Percentiles rank a stretch among this genome's conserved stretches.
These are phyloP conservation scores for Cephaloascus fragrans DNA, from an alignment of 805 yeast species.

Conservation along the genomic window DNA sequence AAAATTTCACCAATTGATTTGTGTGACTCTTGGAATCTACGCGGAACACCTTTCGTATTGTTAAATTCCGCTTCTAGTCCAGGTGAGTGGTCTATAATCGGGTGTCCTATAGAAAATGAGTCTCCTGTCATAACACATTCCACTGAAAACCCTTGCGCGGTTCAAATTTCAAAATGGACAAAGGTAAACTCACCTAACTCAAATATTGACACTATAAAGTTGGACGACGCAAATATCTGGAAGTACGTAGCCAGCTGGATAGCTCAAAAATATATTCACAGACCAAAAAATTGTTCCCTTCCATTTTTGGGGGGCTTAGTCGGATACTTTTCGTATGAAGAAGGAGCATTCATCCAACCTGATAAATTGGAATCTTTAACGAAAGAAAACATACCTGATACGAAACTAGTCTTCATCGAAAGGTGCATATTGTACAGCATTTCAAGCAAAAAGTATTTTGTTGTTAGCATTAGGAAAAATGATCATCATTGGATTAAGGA, in stretches of 20 bases:
- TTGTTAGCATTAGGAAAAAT: conserved; percentile 38
- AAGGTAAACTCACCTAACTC: too few species aligned
- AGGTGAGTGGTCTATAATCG: conserved; percentile 84
- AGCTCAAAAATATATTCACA: conserved; percentile 21
- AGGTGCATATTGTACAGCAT: conserved; percentile 52
- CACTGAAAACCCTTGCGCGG: conserved; percentile 24
- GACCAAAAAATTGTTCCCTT: conserved; percentile 23
- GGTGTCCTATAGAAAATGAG: conserved; percentile 41
- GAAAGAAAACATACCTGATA: conserved; percentile 47
- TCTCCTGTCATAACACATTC: conserved; percentile 55
- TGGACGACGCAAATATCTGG: conserved; percentile 34
- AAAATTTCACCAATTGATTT: conserved; percentile 31
- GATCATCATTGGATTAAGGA: conserved; percentile 28
- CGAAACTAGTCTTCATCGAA: conserved; percentile 64
- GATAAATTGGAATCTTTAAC: conserved; percentile 27
- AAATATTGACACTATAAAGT: conserved; percentile 3
- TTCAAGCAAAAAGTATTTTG: conserved; percentile 29
- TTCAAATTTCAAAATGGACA: conserved; percentile 20
- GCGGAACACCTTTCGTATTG: conserved; percentile 41
- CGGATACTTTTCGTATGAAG: conserved; percentile 85
- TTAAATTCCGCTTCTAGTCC: conserved; percentile 76
- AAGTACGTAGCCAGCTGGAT: conserved; percentile 38
- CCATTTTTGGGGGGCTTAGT: conserved; percentile 91
- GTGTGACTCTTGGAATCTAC: conserved; percentile 34
- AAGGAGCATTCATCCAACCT: conserved; percentile 44